These are phyloP conservation scores for Hyaloscypha hepaticicola DNA, from an alignment of 495 filamentous ascomycete genomes.

Conservation along the genomic window DNA sequence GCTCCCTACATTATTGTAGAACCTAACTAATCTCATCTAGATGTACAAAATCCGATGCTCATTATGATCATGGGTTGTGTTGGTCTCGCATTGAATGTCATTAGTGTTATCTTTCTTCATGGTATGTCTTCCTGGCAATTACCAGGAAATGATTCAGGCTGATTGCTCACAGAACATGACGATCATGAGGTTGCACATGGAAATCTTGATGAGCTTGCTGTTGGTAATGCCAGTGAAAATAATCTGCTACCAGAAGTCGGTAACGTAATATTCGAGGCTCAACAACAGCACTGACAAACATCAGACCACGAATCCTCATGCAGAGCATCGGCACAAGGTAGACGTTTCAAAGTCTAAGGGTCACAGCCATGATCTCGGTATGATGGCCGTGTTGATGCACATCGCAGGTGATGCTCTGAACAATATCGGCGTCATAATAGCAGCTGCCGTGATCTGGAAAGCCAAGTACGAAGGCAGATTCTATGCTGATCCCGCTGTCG, in stretches of 20 bases:
- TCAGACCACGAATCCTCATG: slow-evolving; percentile 15
- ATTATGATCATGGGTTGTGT: slow-evolving; percentile 81
- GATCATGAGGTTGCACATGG: slow-evolving; percentile 10
- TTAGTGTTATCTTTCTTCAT: slow-evolving; percentile 80
- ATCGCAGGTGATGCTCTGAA: slow-evolving; percentile 90
- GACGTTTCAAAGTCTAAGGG: slow-evolving; percentile 30
- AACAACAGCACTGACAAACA: neutral
- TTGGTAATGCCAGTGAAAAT: neutral
- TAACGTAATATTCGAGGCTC: neutral
- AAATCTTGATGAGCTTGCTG: neutral
- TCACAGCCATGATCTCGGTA: slow-evolving; percentile 68
- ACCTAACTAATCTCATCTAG: slow-evolving; percentile 35
- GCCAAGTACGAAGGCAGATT: slow-evolving; percentile 48
- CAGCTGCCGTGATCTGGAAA: slow-evolving; percentile 83
- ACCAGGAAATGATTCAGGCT: neutral
- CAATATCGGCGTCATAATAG: slow-evolving; percentile 87
- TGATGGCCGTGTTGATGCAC: slow-evolving; percentile 89
- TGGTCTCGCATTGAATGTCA: slow-evolving; percentile 77
- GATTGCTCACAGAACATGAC: slow-evolving; percentile 19
- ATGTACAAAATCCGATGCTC: slow-evolving; percentile 69
- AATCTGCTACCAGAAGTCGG: slow-evolving; percentile 9
- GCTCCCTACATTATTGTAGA: neutral
- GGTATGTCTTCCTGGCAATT: slow-evolving; percentile 42
- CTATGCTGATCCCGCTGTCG: slow-evolving; percentile 84
- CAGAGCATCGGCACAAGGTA: slow-evolving; percentile 40